Evolutionary conservation across 495 filamentous ascomycete species (phyloP), one percentile per base, ranked within the genome.

Genomic region (Monascus purpureus): DNA sequence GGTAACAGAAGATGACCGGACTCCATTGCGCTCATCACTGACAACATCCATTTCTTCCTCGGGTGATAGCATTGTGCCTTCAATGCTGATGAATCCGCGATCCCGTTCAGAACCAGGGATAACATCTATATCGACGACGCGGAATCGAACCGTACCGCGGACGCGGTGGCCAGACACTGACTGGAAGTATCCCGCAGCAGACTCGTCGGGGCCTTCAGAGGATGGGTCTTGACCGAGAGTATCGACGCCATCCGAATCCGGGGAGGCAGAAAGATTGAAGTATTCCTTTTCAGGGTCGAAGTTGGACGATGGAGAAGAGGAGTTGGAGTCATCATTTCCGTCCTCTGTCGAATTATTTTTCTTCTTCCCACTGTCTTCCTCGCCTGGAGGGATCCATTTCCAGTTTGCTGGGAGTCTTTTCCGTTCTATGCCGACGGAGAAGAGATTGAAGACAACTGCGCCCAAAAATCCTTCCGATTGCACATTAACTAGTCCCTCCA

Each of bases 381-480:
- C 53, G 19, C 63, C 50, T 17, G 58, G 53, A 17, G 51, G 52
- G 37, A 65, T 47, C 72, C 76, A 86, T 39, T 59, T 67, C 81
- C 81, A 88, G 22, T 60, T 59, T 29, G 56, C 49, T 6, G 81
- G 82, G 13, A 88, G 57, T 35, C 72, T 63, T 41, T 69, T 70
- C 39, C 67, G 57, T 38, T 77, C 72, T 30, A 88, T 75, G 25
- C 68, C 73, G 1, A 79, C 78, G 38, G 74, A 78, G 63, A 86
- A 84, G 12, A 81, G 55, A 50, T 88, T 88, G 42, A 74, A 72
- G 9, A 73, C 77, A 2, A 83, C 61, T 2, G 83, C 55, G 14
- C 77, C 77, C 1, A 88, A 45, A 45, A 83, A 76, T 6, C 73
- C 72, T 36, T 79, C 71, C n/a, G 73, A 78, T 45, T 80, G 75